Evolutionary conservation across 2,329 filamentous ascomycete species (phyloP).

Genomic region (Penicillium sp.): DNA sequence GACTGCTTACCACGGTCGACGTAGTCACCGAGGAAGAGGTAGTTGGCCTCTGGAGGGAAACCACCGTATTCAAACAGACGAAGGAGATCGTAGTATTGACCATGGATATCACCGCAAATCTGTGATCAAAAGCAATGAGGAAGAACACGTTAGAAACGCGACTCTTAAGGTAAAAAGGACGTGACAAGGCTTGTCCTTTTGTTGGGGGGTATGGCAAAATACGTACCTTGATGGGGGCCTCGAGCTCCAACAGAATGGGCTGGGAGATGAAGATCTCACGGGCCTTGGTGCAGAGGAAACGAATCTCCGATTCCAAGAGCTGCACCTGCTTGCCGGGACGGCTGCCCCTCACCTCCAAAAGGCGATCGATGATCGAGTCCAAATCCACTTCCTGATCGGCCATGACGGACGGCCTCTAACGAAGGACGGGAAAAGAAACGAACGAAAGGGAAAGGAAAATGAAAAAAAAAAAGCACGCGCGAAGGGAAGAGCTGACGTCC

Average conservation of each 20-base stretch:
- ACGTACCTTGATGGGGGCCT: constrained; percentile 95
- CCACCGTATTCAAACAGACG: constrained; percentile 98
- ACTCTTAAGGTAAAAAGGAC: background rate
- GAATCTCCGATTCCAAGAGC: constrained; percentile 92
- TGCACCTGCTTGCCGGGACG: constrained; percentile 98
- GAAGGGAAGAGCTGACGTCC: constrained; percentile 33
- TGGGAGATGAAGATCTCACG: constrained; percentile 99
- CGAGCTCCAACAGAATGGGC: constrained; percentile 94
- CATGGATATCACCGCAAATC: constrained; percentile 99
- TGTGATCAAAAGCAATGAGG: constrained; percentile 42
- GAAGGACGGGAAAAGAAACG: constrained; percentile 28
- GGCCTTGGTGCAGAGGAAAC: constrained; percentile 96
- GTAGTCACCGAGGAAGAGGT: constrained; percentile 98
- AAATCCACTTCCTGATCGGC: constrained; percentile 89
- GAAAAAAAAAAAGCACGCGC: constrained; percentile 26
- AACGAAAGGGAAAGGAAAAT: constrained; percentile 24
- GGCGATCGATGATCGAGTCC: constrained; percentile 98
- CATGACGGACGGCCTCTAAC: constrained; percentile 56
- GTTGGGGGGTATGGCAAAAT: background rate
- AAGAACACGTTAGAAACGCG: constrained; percentile 17
- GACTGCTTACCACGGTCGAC: constrained; percentile 99
- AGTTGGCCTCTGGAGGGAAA: constrained; percentile 98
- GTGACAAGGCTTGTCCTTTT: background rate
- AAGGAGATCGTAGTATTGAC: constrained; percentile 97
- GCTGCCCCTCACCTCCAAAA: constrained; percentile 96